Base-by-base conservation (phyloP, 805 yeast species). In the Cyberlindnera mrakii region DNA sequence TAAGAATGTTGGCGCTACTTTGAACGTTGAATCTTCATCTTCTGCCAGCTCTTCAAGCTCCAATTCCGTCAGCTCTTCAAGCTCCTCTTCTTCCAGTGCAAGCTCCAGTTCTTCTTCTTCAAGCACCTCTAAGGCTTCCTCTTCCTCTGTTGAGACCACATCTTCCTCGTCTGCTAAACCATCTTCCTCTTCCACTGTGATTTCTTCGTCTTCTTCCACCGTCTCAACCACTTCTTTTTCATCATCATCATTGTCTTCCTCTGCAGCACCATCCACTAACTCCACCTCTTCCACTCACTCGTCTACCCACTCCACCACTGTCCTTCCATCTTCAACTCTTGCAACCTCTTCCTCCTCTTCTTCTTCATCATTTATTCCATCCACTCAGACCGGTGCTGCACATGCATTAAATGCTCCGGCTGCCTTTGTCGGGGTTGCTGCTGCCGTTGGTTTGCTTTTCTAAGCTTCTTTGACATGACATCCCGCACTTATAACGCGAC, bases 1-100 rank as follows among this genome's bases (percentile, higher is more conserved):
- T 66, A 45, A 62, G 10, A 72, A 68, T 47, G 71, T 66, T 51
- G 70, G 73, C 45, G 71, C 67, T 40, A 47, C 58, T 18, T 60
- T 67, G 30, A 54, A 52, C 19, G 44, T 67, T 7, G 45, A 66
- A 7, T 49, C 72, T 14, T 38, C 67, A 14, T 46, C 63, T 6
- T 35, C 62, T 8, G 43, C 66, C 17, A 40, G 60, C 7, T 33
- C 63, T 16, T 31, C 60, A 14, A 40, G 60, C 8, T 37, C 54
- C 7, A n/a, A n/a, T 6, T 35, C 62, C 7, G 43, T 66, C 17
- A 40, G 60, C 7, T 33, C 63, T 16, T 31, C 60, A 14, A 40
- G 60, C 8, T 37, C 54, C 7, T 45, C 62, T 10, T 38, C 57
- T 16, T 33, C 61, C 6, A 30, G 59, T 16, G 46, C 62, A 19